These are phyloP conservation scores for Aspergillus felis DNA, from an alignment of 2,329 filamentous ascomycete species.

Conservation along the genomic window DNA sequence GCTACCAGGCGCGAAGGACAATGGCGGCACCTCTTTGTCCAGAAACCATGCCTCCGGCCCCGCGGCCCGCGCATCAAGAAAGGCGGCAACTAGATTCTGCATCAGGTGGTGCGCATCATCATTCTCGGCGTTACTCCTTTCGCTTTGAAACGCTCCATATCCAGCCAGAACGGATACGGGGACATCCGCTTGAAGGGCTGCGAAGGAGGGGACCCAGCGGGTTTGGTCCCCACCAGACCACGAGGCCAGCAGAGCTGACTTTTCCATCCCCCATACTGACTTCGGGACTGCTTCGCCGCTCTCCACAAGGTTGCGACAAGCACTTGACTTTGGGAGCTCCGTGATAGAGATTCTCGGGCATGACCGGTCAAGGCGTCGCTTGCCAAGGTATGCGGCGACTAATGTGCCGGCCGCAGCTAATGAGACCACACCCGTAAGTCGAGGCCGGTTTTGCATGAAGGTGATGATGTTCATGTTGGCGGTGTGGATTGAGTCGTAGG, in stretches of 20 bases:
- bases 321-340: neutral
- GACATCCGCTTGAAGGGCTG: constrained; percentile 1
- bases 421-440: neutral
- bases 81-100: neutral
- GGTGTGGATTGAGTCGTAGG: neutral
- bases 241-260: neutral
- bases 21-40: neutral
- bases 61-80: neutral
- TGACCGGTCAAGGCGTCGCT: neutral
- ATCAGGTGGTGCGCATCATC: neutral
- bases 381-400: neutral
- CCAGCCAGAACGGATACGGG: constrained; percentile 1
- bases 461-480: neutral
- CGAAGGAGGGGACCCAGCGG: constrained; percentile 4
- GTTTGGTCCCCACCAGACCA: neutral
- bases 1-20: neutral
- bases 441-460: neutral
- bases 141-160: neutral
- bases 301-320: neutral
- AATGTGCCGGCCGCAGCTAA: neutral
- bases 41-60: neutral
- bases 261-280: neutral
- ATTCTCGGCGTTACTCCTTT: neutral
- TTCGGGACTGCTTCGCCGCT: neutral
- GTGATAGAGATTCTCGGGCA: neutral